A percentile compares a stretch with the other conserved stretches of the same genome.
Evolutionary conservation across 192 early-diverging fungal genomes (phyloP).

Genomic region (Podila minutissima): DNA sequence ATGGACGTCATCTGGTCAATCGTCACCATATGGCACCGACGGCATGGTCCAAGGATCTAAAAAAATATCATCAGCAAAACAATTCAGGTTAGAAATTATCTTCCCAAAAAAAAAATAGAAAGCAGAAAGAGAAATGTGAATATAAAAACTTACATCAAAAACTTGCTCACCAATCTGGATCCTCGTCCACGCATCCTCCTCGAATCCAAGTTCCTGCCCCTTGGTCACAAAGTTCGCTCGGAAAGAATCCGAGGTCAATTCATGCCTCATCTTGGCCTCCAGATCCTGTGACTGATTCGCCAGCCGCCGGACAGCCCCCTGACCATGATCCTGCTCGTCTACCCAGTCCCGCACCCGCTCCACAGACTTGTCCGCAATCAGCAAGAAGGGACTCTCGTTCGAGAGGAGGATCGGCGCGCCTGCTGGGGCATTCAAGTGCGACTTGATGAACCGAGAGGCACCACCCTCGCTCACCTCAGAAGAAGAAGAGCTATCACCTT

Average conservation of each 20-base stretch:
- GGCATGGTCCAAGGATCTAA: conserved; percentile 67
- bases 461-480: background rate
- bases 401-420: conserved; percentile 64
- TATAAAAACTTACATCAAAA: conserved; percentile 57
- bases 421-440: conserved; percentile 43
- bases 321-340: conserved; percentile 33
- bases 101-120: too few relatives aligned
- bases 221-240: conserved; percentile 77
- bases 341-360: conserved; percentile 64
- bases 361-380: conserved; percentile 70
- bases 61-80: background rate
- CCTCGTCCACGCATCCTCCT: conserved; percentile 72
- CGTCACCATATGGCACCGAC: conserved; percentile 81
- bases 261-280: conserved; percentile 28
- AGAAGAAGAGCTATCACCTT: background rate
- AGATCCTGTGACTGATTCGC: conserved; percentile 20
- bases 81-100: background rate
- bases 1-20: conserved; percentile 71
- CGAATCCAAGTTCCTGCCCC: conserved; percentile 59
- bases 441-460: conserved; percentile 45
- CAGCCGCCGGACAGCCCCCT: conserved; percentile 34
- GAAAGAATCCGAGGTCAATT: conserved; percentile 59
- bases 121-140: too few relatives aligned
- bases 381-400: conserved; percentile 77
- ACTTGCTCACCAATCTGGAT: conserved; percentile 56